Base-by-base conservation (phyloP, 2,329 filamentous ascomycete genomes). In the Lachnellula suecica region DNA sequence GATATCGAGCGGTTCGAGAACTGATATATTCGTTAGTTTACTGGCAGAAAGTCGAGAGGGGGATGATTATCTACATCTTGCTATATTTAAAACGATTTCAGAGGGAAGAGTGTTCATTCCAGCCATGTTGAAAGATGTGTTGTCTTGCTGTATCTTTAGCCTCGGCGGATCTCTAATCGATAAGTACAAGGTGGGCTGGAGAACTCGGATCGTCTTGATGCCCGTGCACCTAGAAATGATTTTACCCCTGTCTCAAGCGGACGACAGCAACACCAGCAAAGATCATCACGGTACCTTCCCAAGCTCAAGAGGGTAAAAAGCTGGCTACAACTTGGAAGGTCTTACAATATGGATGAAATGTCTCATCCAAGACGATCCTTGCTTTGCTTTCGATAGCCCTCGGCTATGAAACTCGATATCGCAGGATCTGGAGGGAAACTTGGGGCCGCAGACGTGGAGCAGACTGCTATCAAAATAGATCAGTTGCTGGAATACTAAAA, bases 1-100 rank as follows among this genome's bases (percentile, higher is more conserved):
- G 54, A 92, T 78, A 58, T 91, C 82, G 38, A 67, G 64, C 15
- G 84, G 78, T n/a, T 82, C 75, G 57, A 91, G 79, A 64, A 79
- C 84, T 88, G 65, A 52, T 47, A 51, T n/a, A 19, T n/a, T 20
- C 37, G 11, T 53, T 35, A 54, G 47, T 35, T 37, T 25, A 23
- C 13, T n/a, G 27, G 17, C 22, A 8, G 17, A 17, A 23, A 38
- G 17, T 15, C 40, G 5, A 17, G 25, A n/a, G 19, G 22, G 4
- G 34, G 27, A 17, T 19, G 17, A 27, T 5, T 22, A 59, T 60
- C 52, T 59, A 64, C 65, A 64, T 9, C 49, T 51, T 40, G 54
- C 49, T 35, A 66, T 59, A n/a, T 67, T 57, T 17, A 66, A 44
- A 11, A 67, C 53, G n/a, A 67, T 59, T 41, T 67, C 65, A 7